phyloP scores from a whole-genome alignment of 345 rosid genomes.

The Excoecaria cochinchinensis region DNA sequence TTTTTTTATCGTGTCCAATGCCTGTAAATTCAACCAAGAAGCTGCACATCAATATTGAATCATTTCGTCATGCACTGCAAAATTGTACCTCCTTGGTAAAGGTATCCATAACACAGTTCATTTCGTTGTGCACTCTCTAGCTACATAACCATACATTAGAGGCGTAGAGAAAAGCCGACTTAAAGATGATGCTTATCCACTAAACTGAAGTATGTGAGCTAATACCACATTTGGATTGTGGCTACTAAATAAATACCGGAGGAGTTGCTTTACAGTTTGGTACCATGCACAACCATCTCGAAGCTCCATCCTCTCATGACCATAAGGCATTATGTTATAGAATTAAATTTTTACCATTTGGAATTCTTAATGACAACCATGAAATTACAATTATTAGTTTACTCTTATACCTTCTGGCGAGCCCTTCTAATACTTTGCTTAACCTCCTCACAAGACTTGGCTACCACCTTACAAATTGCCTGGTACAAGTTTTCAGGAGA shows the following conservation, averaged over 20 bases:
- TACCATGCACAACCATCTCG: not conserved
- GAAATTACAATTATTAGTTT: not conserved
- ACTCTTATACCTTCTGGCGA: constrained; percentile 68
- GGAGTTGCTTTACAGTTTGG: not conserved
- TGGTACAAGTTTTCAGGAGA: constrained; percentile 21
- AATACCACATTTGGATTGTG: not conserved
- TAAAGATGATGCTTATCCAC: not conserved
- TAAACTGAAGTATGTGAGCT: not conserved
- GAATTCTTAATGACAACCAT: not conserved
- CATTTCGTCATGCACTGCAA: not conserved
- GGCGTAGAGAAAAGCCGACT: too few relatives aligned
- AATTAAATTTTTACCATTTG: not conserved
- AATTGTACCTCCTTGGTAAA: not conserved
- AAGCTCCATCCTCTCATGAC: not conserved
- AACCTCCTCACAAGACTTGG: constrained; percentile 85
- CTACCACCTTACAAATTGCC: constrained; percentile 89
- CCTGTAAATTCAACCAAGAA: constrained; percentile 45
- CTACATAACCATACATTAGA: not conserved
- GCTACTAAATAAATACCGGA: not conserved
- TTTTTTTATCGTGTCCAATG: constrained; percentile 79
- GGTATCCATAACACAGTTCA: too few relatives aligned
- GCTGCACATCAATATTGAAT: not conserved
- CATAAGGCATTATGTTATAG: not conserved
- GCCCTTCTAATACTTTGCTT: constrained; percentile 93
- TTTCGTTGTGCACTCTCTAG: not conserved